phyloP scores from a whole-genome alignment of 257 asterid species.

The Rubia yunnanensis region DNA sequence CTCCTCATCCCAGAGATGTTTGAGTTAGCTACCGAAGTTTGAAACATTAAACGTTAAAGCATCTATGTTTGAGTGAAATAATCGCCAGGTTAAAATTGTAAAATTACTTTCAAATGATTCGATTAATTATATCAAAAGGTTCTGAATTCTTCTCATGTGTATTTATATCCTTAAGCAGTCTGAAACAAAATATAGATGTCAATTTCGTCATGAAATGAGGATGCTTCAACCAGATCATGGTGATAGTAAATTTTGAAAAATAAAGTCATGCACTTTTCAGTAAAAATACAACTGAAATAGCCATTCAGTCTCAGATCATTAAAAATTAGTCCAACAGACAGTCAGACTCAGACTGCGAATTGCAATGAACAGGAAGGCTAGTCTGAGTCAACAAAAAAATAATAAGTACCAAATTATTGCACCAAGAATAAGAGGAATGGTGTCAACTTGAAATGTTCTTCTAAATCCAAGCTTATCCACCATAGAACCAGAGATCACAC shows the following conservation, averaged over 20 bases:
- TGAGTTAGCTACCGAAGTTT: neutral
- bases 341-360: neutral
- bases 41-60: neutral
- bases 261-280: neutral
- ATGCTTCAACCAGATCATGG: neutral
- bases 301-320: too few species aligned
- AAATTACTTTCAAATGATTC: neutral
- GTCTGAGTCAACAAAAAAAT: neutral
- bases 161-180: neutral
- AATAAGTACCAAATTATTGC: conserved; percentile 51
- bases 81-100: neutral
- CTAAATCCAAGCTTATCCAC: conserved; percentile 78
- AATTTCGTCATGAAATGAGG: neutral
- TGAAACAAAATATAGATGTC: neutral
- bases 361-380: neutral
- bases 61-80: neutral
- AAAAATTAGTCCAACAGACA: neutral
- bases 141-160: neutral
- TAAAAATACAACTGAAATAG: neutral
- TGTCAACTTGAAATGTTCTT: conserved; percentile 63
- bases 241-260: neutral
- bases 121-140: neutral
- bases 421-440: conserved; percentile 77
- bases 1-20: neutral
- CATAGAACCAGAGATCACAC: conserved; percentile 58